Evolutionary conservation across 2,329 filamentous ascomycete species (phyloP).

Genomic region (Leptographium galeiforme): DNA sequence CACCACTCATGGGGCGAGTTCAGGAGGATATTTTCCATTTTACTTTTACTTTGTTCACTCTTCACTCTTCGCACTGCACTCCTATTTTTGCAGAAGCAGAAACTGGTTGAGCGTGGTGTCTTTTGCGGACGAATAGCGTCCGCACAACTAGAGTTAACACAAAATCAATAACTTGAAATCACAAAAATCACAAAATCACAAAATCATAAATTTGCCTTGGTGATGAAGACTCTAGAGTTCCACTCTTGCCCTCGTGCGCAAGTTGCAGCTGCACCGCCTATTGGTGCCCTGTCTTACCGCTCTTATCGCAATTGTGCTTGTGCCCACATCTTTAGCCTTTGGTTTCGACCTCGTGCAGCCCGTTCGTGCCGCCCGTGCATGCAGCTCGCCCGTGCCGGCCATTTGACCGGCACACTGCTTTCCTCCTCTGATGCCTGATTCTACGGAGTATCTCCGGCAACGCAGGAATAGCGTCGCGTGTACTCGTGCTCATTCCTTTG

Average conservation of each 20-base stretch:
- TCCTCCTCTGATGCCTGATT: no score
- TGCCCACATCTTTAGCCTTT: not conserved
- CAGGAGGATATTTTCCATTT: not conserved
- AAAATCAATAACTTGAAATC: not conserved
- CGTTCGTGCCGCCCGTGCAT: no score
- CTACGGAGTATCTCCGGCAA: no score
- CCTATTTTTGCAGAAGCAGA: not conserved
- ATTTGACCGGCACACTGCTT: no score
- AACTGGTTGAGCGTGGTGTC: not conserved
- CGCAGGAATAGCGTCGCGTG: no score
- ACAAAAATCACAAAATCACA: not conserved
- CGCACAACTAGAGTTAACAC: not conserved
- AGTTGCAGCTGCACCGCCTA: not conserved
- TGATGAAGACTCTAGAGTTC: no score
- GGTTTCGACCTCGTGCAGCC: no score
- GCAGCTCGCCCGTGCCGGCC: no score
- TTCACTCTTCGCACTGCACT: not conserved
- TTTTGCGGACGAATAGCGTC: not conserved
- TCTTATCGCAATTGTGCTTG: not conserved
- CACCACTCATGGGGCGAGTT: slow-evolving; percentile 4
- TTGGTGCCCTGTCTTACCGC: not conserved
- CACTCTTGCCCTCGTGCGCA: not conserved
- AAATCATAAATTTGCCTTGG: no score
- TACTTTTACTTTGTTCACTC: not conserved
- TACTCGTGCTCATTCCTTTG: no score